Conservation (phyloP, 768 basidiomycete species). For the Chalciporus chontae region DNA sequence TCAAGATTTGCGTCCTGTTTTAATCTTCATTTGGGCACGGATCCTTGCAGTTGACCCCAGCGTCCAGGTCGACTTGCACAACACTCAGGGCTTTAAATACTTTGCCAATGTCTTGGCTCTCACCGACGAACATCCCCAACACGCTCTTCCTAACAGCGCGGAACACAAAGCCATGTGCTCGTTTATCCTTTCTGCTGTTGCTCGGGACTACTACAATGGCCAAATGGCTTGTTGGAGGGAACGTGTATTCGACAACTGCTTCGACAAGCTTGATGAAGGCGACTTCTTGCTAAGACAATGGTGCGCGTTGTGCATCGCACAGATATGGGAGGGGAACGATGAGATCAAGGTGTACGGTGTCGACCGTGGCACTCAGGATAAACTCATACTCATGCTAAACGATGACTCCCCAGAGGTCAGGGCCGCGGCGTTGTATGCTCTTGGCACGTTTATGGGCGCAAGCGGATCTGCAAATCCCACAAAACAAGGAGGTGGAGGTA, state of each 20-base stretch:
- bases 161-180: slow-evolving; percentile 99
- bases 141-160: slow-evolving; percentile 81
- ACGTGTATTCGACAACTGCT: slow-evolving; percentile 83
- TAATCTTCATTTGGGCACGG: slow-evolving; percentile 98
- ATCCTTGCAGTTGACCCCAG: slow-evolving; percentile 95
- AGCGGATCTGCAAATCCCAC: slow-evolving; percentile 66
- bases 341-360: slow-evolving; percentile 85
- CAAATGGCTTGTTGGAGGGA: slow-evolving; percentile 83
- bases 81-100: slow-evolving; percentile 77
- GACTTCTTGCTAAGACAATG: slow-evolving; percentile 95
- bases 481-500: slow-evolving; percentile 79
- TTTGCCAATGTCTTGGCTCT: slow-evolving; percentile 75
- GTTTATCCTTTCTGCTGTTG: slow-evolving; percentile 88
- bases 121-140: slow-evolving; percentile 52
- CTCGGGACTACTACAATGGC: slow-evolving; percentile 84
- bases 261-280: slow-evolving; percentile 77
- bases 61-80: slow-evolving; percentile 87
- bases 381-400: slow-evolving; percentile 70
- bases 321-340: slow-evolving; percentile 93
- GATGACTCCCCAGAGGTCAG: slow-evolving; percentile 94
- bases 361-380: slow-evolving; percentile 75
- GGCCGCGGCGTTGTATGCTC: slow-evolving; percentile 84
- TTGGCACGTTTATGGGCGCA: slow-evolving; percentile 92
- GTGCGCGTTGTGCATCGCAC: slow-evolving; percentile 89
- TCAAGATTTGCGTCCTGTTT: slow-evolving; percentile 90